Evolutionary conservation across 768 basidiomycete species (phyloP), one percentile per base, ranked within the genome.

Genomic region (Hericium rajendrae): DNA sequence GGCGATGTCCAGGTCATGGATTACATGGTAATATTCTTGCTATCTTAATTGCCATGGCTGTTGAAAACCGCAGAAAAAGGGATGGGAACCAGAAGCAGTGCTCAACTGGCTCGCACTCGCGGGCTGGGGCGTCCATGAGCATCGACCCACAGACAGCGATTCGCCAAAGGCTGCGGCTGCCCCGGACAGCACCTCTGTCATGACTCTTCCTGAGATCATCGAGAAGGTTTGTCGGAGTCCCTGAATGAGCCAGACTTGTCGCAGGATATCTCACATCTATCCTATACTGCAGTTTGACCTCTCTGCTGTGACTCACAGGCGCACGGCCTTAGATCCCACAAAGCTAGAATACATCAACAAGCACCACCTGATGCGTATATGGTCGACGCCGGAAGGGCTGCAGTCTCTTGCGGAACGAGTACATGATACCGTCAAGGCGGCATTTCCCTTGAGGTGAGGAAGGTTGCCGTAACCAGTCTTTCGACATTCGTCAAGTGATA

Each of bases 81-180:
- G 93, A 0, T 98, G 91, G 85, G 94, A 98, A 66, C 89, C 93
- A 0, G 78, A 78, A 46, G 92, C 94, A 2, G 70, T 99, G 13
- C 71, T 94, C 24, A 98, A 98, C 65, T 98, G 94, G 86, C 79
- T 97, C 8, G 91, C 91, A 5, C 74, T 98, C 16, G 86, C 91
- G n/a, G 94, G 97, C 1, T 97, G 94, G 91, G 91, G 93, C 22
- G 81, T 78, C 10, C 75, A 78, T 9, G 76, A 76, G 55, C 64
- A 71, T 9, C 52, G 57, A 60, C 58, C 62, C 61, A 22, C 57
- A 55, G 4, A 54, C 43, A 20, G 60, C 24, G 11, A 60, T 4
- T 58, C 66, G 20, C 53, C 59, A 16, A 54, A 40, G 8, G 16
- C 56, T n/a, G 18, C 59, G 20, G 32, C 32, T 32, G 79, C 80